Base-by-base conservation (phyloP, 305 asterid species). In the Striga hermonthica region DNA sequence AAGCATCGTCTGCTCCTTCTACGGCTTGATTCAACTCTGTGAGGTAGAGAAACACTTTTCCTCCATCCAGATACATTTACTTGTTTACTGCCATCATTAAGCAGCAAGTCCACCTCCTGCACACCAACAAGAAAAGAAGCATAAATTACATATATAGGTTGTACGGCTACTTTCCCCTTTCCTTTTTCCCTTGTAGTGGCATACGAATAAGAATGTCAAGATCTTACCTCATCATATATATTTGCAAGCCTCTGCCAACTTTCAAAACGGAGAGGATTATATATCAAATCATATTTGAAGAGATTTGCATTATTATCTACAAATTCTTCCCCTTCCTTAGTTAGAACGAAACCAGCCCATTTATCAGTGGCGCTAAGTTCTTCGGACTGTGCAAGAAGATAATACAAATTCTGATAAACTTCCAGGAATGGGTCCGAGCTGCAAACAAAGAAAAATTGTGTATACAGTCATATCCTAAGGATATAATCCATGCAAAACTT, bases 231-330 rank as follows among this genome's bases (percentile, higher is more conserved):
- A 74, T 91, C 99, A 74, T 86, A 94, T 65, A 94, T 77, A 80
- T 86, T 91, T 54, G 96, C 98, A 74, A 94, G 97, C 75, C 92
- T 84, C 78, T 94, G 92, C 99, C 99, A 94, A 80, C 99, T 94
- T 82, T 88, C 97, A 72, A 91, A 85, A 72, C 86, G 97, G 74
- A 73, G 72, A 64, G 95, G 99, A 75, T 88, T 90, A 83, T 86
- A 94, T 71, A 88, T 67, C 78, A 94, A 80, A 79, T 91, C 99
- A 84, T 90, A 91, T 75, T 94, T 94, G 86, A 88, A 88, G 74
- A 88, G 97, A 72, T 85, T 88, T 66, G 96, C 83, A 78, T 72
- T 90, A 75, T 90, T 88, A 69, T 86, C 87, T 9, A 94, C 90
- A 78, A 90, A 94, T 62, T 94, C 99, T 67, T 79, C 97, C 67